Percentiles rank a stretch among this genome's conserved stretches.
Evolutionary conservation across 1,284 basidiomycete species (phyloP).

Genomic region (Apiotrichum porosum): DNA sequence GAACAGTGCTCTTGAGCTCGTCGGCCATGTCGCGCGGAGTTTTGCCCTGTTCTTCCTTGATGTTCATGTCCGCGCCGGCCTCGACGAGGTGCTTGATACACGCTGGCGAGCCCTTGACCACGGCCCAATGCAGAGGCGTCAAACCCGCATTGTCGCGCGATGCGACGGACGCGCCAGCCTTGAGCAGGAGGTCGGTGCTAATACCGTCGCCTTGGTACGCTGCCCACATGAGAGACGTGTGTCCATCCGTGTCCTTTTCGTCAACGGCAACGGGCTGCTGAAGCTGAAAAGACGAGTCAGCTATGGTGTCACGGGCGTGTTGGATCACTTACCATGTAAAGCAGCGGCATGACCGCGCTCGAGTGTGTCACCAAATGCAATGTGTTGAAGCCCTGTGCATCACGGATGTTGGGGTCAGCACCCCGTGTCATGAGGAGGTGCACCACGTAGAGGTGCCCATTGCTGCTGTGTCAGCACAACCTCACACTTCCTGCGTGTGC

Average conservation of each 20-base stretch:
- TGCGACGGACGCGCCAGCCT: constrained; percentile 76
- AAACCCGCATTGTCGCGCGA: constrained; percentile 76
- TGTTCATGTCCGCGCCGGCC: constrained; percentile 74
- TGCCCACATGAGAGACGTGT: constrained; percentile 98
- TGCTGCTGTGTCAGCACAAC: constrained; percentile 50
- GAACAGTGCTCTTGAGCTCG: constrained; percentile 81
- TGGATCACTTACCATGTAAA: constrained; percentile 65
- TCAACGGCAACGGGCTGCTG: constrained; percentile 87
- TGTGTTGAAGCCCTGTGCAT: constrained; percentile 94
- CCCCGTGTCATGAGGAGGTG: constrained; percentile 82
- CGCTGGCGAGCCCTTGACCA: constrained; percentile 83
- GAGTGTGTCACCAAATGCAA: constrained; percentile 94
- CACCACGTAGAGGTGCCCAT: constrained; percentile 91
- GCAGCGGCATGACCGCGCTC: constrained; percentile 84
- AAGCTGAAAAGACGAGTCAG: no score
- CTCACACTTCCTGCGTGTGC: no score
- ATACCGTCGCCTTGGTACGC: constrained; percentile 92
- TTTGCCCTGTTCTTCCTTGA: constrained; percentile 77
- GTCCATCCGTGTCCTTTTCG: constrained; percentile 82
- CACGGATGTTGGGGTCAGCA: constrained; percentile 85
- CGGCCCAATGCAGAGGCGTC: constrained; percentile 94
- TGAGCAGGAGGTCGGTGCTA: constrained; percentile 83
- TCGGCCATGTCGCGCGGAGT: constrained; percentile 91
- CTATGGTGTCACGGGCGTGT: background rate
- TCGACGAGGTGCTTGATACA: constrained; percentile 81